Base-by-base conservation (phyloP, 1,284 basidiomycete species). In the Ustilago bromivora region DNA sequence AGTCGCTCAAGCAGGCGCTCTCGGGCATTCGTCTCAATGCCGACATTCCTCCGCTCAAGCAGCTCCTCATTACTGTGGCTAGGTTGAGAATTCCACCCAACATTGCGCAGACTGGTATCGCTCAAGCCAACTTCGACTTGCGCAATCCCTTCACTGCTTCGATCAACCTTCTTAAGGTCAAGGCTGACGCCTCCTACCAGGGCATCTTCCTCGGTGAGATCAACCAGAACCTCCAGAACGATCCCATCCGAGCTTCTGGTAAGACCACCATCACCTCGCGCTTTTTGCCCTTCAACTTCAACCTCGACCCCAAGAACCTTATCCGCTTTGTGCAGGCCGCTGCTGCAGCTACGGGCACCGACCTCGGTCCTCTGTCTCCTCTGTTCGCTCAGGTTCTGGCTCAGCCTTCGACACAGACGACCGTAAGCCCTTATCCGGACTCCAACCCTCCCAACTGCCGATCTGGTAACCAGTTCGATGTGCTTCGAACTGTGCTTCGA, bases 141-240 rank as follows among this genome's bases (percentile, higher is more conserved):
- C 87, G 87, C 15, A 94, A 93, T 80, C 92, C 92, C 2, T 93
- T 93, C 87, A 92, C 92, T 0, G 92, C 92, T 12, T 90, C 90
- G 78, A 90, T 93, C 84, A 92, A 91, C 83, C 84, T 93, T 19
- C 82, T 92, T 38, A 84, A 88, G 63, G 87, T 93, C n/a, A 87
- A 87, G 11, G 90, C 92, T 1, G 88, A 85, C 3, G 92, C 90
- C 0, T 89, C 74, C 5, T 85, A 88, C 84, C 34, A 91, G 28
- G 84, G 78, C 36, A 81, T 86, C 65, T 68, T 78, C 57, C 76
- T 87, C 28, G 86, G 85, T 38, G 76, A 73, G 55, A 85, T 93
- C 79, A 87, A 91, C 64, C 87, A 89, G 23, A 69, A 89, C 51
- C 89, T 85, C 17, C 59, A 89, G 35, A 88, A 88, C 5, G 87